Base-by-base conservation (phyloP, 2,329 filamentous ascomycete species). In the Penicillium frequentans region DNA sequence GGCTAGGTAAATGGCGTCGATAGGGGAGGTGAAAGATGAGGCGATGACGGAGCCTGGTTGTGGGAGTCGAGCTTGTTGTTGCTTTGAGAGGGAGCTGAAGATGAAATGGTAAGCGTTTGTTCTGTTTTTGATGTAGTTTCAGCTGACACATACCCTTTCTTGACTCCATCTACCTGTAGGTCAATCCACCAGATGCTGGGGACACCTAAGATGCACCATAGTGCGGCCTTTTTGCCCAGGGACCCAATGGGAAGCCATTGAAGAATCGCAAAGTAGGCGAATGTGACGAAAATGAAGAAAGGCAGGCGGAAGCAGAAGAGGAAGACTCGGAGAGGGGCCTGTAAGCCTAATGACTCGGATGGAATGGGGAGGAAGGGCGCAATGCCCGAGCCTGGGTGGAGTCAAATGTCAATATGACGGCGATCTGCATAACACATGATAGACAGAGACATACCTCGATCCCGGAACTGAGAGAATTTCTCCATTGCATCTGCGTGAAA, bases 171-270 rank as follows among this genome's bases (percentile, higher is more conserved):
- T 64, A 99, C 91, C 75, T 97, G 93, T n/a, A 99, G 81, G 75
- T 99, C 95, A 55, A 97, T 88, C 93, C 93, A 98, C 92, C 93
- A 98, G 56, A 99, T 90, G 27, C 95, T 93, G 0, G 93, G 91
- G 57, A 96, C 89, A 37, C 87, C 89, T 65, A 99, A 84, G 63
- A 98, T 84, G 59, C 86, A 84, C 93, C 95, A 98, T 52, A 98
- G 79, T 49, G 91, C 86, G 13, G 90, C 86, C 77, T 98, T 98
- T 69, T 91, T 91, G 44, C 87, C 77, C 33, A 87, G 69, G 9
- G 83, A 82, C 1, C 86, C 86, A 10, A 89, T 81, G 0, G 92
- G 92, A 14, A 96, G 84, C 83, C 88, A 90, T 77, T 93, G 90
- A 52, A 98, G 82, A 59, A 96, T 68, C 58, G 90, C 71, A 72